These are phyloP conservation scores for Periconia digitata DNA, from an alignment of 2,329 filamentous ascomycete species.

Conservation along the genomic window DNA sequence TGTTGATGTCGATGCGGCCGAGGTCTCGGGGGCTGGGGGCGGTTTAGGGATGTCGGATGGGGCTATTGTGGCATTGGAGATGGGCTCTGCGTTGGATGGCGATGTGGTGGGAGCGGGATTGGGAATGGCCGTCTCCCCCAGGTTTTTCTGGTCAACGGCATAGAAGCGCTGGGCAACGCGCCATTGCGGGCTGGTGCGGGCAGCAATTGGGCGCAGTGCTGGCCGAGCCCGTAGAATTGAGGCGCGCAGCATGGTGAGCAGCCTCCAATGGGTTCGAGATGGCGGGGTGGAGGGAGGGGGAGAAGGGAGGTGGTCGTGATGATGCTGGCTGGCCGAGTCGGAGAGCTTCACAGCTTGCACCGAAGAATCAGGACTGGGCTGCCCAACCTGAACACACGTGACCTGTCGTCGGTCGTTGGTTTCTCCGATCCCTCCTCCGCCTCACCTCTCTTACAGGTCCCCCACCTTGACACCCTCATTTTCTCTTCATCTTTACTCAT, in stretches of 20 bases:
- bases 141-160: slow-evolving; percentile 49
- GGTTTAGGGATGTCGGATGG: slow-evolving; percentile 52
- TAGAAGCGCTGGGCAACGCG: slow-evolving; percentile 51
- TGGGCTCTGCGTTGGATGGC: slow-evolving; percentile 37
- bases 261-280: slow-evolving; percentile 33
- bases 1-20: no score
- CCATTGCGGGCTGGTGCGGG: slow-evolving; percentile 40
- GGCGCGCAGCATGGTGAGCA: slow-evolving; percentile 59
- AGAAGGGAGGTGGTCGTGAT: not conserved
- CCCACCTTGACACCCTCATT: no score
- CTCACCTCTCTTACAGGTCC: no score
- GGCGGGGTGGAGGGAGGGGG: slow-evolving; percentile 15
- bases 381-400: no score
- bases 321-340: not conserved
- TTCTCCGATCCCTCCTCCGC: no score
- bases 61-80: slow-evolving; percentile 46
- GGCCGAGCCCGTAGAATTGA: slow-evolving; percentile 53
- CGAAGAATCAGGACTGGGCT: not conserved
- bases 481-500: no score
- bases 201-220: slow-evolving; percentile 42
- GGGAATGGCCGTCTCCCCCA: slow-evolving; percentile 41
- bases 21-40: slow-evolving; percentile 47
- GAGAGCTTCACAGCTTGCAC: not conserved
- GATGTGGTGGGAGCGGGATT: slow-evolving; percentile 38
- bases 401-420: no score